A percentile compares a stretch with the other conserved stretches of the same genome.
Conservation (phyloP, 768 basidiomycete genomes). For the Lepiota subincarnata region DNA sequence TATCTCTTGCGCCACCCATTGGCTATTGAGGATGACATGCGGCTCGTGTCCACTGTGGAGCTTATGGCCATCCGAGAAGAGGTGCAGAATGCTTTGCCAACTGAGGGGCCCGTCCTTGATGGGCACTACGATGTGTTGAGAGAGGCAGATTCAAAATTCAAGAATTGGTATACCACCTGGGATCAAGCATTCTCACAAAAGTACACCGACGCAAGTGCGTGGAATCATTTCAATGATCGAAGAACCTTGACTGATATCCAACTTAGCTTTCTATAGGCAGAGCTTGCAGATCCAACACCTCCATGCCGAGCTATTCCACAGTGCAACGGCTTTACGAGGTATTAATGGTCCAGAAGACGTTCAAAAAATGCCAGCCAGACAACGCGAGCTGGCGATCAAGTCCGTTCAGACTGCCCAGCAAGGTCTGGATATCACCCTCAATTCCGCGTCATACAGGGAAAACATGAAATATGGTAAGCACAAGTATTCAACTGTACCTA, state of each 20-base stretch:
- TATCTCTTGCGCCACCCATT: constrained; percentile 82
- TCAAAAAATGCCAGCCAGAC: constrained; percentile 72
- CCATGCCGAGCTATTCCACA: constrained; percentile 84
- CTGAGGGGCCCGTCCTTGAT: constrained; percentile 69
- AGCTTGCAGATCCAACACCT: constrained; percentile 83
- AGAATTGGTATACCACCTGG: constrained; percentile 79
- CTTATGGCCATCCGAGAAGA: constrained; percentile 87
- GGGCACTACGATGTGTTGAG: constrained; percentile 69
- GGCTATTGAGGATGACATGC: constrained; percentile 90
- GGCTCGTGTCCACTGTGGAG: constrained; percentile 92
- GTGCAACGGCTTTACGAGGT: constrained; percentile 76
- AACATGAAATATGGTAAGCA: constrained; percentile 85
- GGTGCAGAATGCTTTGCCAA: constrained; percentile 76
- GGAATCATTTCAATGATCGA: background rate
- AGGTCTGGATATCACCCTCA: constrained; percentile 82
- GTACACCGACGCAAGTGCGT: constrained; percentile 75
- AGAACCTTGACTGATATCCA: background rate
- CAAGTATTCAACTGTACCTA: background rate
- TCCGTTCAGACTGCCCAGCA: constrained; percentile 81
- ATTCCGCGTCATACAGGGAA: constrained; percentile 79
- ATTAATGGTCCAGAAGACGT: constrained; percentile 87
- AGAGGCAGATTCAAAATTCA: constrained; percentile 74
- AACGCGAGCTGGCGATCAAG: constrained; percentile 73
- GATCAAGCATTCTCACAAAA: constrained; percentile 77
- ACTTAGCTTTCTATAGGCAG: constrained; percentile 78